A percentile compares a stretch with the other conserved stretches of the same genome.
These are phyloP conservation scores for Thelephora terrestris DNA, from an alignment of 1,284 basidiomycete genomes.

Conservation along the genomic window DNA sequence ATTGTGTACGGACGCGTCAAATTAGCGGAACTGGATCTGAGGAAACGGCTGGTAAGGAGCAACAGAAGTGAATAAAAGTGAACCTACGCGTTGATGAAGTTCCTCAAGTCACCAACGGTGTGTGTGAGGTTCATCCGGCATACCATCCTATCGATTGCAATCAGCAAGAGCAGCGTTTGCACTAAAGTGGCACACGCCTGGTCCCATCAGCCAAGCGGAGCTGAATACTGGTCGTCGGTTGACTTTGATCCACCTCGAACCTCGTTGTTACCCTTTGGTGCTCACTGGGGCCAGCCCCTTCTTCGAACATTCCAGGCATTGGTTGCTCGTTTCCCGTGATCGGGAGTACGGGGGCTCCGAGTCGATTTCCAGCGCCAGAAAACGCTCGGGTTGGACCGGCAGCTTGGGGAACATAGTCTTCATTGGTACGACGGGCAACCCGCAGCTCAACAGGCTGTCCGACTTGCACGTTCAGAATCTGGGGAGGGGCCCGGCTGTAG, in stretches of 20 bases:
- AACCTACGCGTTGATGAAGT: slow-evolving; percentile 85
- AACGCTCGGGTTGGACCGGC: slow-evolving; percentile 40
- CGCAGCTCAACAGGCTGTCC: slow-evolving; percentile 85
- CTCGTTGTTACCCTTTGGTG: slow-evolving; percentile 36
- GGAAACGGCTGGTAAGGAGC: background rate
- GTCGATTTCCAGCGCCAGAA: slow-evolving; percentile 71
- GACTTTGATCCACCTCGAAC: slow-evolving; percentile 75
- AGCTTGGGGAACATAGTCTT: slow-evolving; percentile 60
- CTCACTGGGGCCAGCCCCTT: slow-evolving; percentile 15
- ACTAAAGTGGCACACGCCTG: slow-evolving; percentile 34
- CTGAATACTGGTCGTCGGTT: slow-evolving; percentile 88
- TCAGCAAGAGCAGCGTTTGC: background rate
- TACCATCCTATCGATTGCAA: slow-evolving; percentile 48
- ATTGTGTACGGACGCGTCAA: slow-evolving; percentile 61
- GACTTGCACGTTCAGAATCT: slow-evolving; percentile 65
- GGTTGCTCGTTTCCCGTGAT: slow-evolving; percentile 12
- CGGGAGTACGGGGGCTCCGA: slow-evolving; percentile 59
- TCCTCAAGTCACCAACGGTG: slow-evolving; percentile 79
- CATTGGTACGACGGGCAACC: slow-evolving; percentile 64
- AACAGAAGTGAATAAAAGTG: background rate
- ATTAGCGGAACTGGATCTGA: slow-evolving; percentile 68
- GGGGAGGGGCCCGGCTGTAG: slow-evolving; percentile 65
- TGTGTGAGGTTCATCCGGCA: slow-evolving; percentile 88
- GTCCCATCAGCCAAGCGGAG: slow-evolving; percentile 87
- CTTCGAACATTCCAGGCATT: slow-evolving; percentile 54